These are phyloP conservation scores for Paramecium pentaurelia DNA, from an alignment of 73 alveolate genomes.

Conservation along the genomic window DNA sequence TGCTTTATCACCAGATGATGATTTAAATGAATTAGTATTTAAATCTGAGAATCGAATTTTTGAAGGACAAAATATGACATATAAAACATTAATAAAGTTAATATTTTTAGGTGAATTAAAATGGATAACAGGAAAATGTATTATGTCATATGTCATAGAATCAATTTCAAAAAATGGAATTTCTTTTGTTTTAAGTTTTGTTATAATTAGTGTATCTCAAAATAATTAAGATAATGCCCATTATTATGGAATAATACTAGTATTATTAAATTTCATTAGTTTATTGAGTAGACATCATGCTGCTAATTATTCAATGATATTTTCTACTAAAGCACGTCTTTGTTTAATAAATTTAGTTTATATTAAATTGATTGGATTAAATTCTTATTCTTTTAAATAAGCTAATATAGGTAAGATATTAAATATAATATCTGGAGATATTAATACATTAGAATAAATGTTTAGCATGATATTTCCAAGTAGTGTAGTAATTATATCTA, in stretches of 20 bases:
- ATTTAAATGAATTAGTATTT: neutral
- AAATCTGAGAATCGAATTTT: neutral
- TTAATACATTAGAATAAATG: neutral
- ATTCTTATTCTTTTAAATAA: neutral
- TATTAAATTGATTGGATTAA: neutral
- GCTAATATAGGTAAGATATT: slow-evolving; percentile 38
- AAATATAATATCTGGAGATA: slow-evolving; percentile 27
- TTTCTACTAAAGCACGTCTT: neutral
- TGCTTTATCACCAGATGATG: neutral
- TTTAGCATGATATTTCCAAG: neutral
- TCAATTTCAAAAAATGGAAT: neutral
- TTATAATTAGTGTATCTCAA: neutral
- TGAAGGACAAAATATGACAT: neutral
- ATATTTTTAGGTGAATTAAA: neutral
- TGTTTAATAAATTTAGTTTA: neutral
- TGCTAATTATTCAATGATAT: neutral
- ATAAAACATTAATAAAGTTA: neutral
- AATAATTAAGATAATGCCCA: neutral
- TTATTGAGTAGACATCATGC: neutral
- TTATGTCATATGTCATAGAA: neutral
- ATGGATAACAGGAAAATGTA: neutral
- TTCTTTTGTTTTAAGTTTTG: neutral
- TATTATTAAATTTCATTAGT: neutral
- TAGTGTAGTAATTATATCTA: neutral
- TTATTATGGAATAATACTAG: neutral